Evolutionary conservation across 176 grass and related monocot genomes (phyloP), one percentile per base, ranked within the genome.

Genomic region (Triticum monococcum): DNA sequence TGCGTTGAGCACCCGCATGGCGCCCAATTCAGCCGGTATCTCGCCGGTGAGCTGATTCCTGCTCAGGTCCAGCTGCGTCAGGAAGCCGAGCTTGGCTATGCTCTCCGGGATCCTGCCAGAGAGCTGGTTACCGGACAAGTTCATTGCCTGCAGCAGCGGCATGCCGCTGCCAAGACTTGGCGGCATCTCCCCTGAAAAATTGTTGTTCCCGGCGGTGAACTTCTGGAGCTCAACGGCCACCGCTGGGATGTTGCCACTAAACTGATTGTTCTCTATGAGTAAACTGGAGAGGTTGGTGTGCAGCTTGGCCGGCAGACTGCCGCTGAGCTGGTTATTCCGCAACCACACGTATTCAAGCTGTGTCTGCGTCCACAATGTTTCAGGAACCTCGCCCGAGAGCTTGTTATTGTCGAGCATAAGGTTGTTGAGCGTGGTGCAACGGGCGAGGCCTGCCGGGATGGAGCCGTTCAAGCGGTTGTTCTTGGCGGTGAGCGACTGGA

Each of bases 341-440:
- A 96, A 57, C 4, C 32, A 0, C 20, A 92, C 18, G 12, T 2
- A 2, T 13, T 16, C 0, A 81, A 98, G 68, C 46, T 88, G 52
- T 17, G 83, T 38, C 13, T 28, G 31, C 18, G 43, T 87, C 96
- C 93, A 92, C 13, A 98, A 28, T 3, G 69, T 41, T 4, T 20
- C n/a, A 1, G 96, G 96, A 17, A 98, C 84, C 0, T 92, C 84
- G 2, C 96, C 96, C 8, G 88, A 82, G 9, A 98, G 92, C 3
- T 72, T 32, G 63, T 98, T 98, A 6, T n/a, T 79, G 2, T n/a
- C 4, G 2, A 98, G 63, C 7, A 0, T 0, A 16, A 98, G 36
- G 52, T 8, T 20, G 3, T 20, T 0, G 22, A 98, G 87, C 26
- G 79, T 83, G 4, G 84, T 0, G 62, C 96, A 98, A 5, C n/a